Evolutionary conservation across 1,284 basidiomycete species (phyloP), one percentile per base, ranked within the genome.

Genomic region (Melampsora medusae): DNA sequence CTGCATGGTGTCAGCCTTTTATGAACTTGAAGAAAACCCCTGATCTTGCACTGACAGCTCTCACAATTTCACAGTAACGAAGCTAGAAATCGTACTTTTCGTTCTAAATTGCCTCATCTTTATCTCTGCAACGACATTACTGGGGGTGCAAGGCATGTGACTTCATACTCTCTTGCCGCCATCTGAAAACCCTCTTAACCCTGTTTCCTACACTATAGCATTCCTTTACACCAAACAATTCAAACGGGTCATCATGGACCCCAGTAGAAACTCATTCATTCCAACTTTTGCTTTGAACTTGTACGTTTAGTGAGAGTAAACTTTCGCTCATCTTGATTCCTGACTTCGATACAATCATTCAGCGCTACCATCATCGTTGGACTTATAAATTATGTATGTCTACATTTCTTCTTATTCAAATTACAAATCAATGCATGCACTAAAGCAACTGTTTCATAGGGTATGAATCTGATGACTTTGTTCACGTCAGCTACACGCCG

Each of bases 311-410:
- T 42, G 38, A 12, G 38, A 12, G 60, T 22, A 35, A 46, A n/a
- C n/a, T 62, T 60, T 31, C 12, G 17, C 64, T 49, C 22, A 10
- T 62, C 3, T 33, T 46, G 25, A 5, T 3, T 16, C 42, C 59
- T 60, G 22, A 28, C 38, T n/a, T 64, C 19, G n/a, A 61, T 22
- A 71, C 22, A n/a, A 53, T 46, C 4, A 0, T 49, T 71, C 25
- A 71, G 69, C 62, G 69, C 69, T 19, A 71, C 69, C 4, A 49
- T 71, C n/a, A 71, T 71, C 31, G 46, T 71, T 33, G 69, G 69
- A 64, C 60, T 60, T 50, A 46, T 71, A 38, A 62, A 61, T 31
- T 71, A 64, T 49, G 69, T 69, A 60, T 59, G 68, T 35, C 28
- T 38, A 22, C 14, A 42, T 9, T 42, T 22, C 25, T 6, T 25